Evolutionary conservation across 2,329 filamentous ascomycete species (phyloP), one percentile per base, ranked within the genome.

Genomic region (Colletotrichum melonis): DNA sequence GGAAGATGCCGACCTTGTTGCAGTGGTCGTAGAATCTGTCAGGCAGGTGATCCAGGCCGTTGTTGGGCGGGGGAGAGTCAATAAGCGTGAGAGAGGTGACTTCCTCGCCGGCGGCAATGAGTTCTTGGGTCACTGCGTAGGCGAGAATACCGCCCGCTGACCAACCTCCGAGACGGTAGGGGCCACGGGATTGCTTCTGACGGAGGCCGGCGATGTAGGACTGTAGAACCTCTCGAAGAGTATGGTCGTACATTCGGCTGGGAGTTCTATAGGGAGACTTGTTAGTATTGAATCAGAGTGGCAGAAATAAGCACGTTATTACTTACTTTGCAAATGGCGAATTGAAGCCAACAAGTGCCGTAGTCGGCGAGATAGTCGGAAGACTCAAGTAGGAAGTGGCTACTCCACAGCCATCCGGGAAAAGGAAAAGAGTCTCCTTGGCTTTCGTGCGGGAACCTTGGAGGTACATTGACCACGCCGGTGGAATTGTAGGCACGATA

Each of bases 81-180:
- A 94, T 89, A 60, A 93, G 84, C 59, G 93, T 85, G 7, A 93
- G 84, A 57, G 88, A 84, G 4, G 89, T 87, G 5, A 93, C 90
- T 28, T 79, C 79, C 49, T 93, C 89, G 24, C 89, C 88, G 4
- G 85, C 86, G 71, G 86, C 85, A 67, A 86, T 86, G 16, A 94
- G 85, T 74, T 92, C 88, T 63, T 88, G 87, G 12, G 90, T 87
- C 9, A 91, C 90, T 74, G 93, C 91, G 77, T 89, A 94, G 46
- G 92, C 92, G 70, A 92, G 91, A 57, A 94, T 91, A 24, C 93
- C 93, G 19, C 93, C 93, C 0, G 92, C 92, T 6, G 90, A 93
- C 93, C 93, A 95, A n/a, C 93, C 93, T 19, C 90, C 89, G 0
- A 95, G 82, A 59, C 87, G 87, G 81, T 94, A 94, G 0, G 92